phyloP scores from a whole-genome alignment of 2,329 filamentous ascomycete species.

The Xylariaceae sp. region DNA sequence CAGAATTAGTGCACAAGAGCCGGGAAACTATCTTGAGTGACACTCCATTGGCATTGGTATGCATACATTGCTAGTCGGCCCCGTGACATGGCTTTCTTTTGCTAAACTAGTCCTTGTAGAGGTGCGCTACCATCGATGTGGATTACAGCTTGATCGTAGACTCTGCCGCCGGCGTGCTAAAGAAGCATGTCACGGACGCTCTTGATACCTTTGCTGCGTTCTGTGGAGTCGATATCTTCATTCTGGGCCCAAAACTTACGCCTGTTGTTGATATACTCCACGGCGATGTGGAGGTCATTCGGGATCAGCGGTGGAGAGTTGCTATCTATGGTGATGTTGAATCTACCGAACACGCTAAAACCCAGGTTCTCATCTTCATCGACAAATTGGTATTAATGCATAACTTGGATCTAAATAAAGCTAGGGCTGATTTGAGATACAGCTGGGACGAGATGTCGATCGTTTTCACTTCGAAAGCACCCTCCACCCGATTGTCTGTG shows the following conservation, averaged over 20 bases:
- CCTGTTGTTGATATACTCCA: slow-evolving; percentile 70
- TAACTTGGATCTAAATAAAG: background rate
- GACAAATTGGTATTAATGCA: slow-evolving; percentile 70
- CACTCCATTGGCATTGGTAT: slow-evolving; percentile 86
- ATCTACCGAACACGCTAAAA: slow-evolving; percentile 95
- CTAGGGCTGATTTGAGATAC: slow-evolving; percentile 19
- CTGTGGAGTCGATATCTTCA: slow-evolving; percentile 93
- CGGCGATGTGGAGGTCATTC: slow-evolving; percentile 74
- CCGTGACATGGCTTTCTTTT: slow-evolving; percentile 17
- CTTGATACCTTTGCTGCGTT: slow-evolving; percentile 81
- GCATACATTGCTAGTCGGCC: slow-evolving; percentile 32
- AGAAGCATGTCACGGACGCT: slow-evolving; percentile 71
- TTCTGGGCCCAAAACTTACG: slow-evolving; percentile 82
- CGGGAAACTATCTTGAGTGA: slow-evolving; percentile 85
- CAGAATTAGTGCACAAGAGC: slow-evolving; percentile 83
- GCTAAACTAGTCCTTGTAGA: slow-evolving; percentile 49
- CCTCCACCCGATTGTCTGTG: slow-evolving; percentile 86
- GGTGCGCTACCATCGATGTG: slow-evolving; percentile 88
- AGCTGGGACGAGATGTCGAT: slow-evolving; percentile 31
- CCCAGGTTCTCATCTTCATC: slow-evolving; percentile 91
- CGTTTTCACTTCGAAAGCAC: slow-evolving; percentile 37
- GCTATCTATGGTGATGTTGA: slow-evolving; percentile 94
- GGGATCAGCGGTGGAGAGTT: slow-evolving; percentile 85
- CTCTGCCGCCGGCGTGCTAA: slow-evolving; percentile 57
- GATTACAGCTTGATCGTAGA: slow-evolving; percentile 88